Conservation (phyloP, 1,284 basidiomycete species). For the Trichosporon ovoides region DNA sequence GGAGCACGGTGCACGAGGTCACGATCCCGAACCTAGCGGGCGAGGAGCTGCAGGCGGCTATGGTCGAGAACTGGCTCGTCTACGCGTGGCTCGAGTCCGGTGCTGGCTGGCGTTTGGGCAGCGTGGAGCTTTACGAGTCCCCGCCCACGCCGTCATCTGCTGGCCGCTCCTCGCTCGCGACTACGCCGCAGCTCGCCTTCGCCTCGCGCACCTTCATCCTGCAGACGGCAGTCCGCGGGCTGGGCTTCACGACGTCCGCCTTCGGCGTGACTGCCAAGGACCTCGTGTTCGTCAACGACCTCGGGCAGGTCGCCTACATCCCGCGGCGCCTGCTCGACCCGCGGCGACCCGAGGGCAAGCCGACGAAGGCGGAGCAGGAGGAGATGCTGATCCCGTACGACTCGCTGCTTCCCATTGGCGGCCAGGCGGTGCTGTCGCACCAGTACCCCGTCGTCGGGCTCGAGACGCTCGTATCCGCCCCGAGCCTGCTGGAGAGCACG, state of each 20-base stretch:
- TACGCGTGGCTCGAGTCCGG: slow-evolving; percentile 58
- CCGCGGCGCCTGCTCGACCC: slow-evolving; percentile 75
- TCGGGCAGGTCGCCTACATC: slow-evolving; percentile 68
- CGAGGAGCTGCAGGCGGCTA: slow-evolving; percentile 57
- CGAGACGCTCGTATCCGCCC: slow-evolving; percentile 63
- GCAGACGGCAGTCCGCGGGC: slow-evolving; percentile 61
- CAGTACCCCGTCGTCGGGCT: slow-evolving; percentile 60
- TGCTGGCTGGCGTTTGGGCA: slow-evolving; percentile 62
- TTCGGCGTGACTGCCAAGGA: slow-evolving; percentile 85
- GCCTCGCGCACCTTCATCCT: slow-evolving; percentile 69
- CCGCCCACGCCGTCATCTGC: slow-evolving; percentile 60
- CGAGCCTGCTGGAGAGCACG: slow-evolving; percentile 85
- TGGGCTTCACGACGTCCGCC: slow-evolving; percentile 72
- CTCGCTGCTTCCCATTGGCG: slow-evolving; percentile 57
- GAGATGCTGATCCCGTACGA: slow-evolving; percentile 84
- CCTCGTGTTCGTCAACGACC: slow-evolving; percentile 72
- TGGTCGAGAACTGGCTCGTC: slow-evolving; percentile 93
- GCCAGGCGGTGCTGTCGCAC: slow-evolving; percentile 4
- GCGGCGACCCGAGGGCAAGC: slow-evolving; percentile 71
- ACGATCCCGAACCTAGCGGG: slow-evolving; percentile 40
- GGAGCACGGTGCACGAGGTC: slow-evolving; percentile 65
- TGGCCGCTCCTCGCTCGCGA: slow-evolving; percentile 64
- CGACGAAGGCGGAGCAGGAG: slow-evolving; percentile 71
- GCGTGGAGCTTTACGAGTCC: slow-evolving; percentile 83
- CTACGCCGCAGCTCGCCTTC: slow-evolving; percentile 54